Evolutionary conservation across 225 moss, liverwort and hornwort genomes (phyloP).

Genomic region (Lunularia cruciata): DNA sequence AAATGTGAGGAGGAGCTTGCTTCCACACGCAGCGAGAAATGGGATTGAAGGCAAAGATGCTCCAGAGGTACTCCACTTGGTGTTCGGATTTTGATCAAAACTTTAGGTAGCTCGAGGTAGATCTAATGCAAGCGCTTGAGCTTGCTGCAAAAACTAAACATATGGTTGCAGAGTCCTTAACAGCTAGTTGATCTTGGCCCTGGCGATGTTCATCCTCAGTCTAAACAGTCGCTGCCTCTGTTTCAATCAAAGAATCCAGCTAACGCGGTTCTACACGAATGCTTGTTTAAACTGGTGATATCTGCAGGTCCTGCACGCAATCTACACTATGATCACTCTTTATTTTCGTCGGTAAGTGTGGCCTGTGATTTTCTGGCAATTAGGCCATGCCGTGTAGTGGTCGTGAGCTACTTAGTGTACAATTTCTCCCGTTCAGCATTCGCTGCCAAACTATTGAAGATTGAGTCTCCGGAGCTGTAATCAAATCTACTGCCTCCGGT

Average conservation of each 20-base stretch:
- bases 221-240: not conserved
- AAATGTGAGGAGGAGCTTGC: not conserved
- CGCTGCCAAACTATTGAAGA: not conserved
- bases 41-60: not conserved
- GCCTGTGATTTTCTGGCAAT: not conserved
- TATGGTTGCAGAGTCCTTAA: not conserved
- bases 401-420: slow-evolving; percentile 5
- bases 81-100: not conserved
- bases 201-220: not conserved
- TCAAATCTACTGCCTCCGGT: not conserved
- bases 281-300: not conserved
- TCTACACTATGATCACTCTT: not conserved
- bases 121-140: too few relatives aligned
- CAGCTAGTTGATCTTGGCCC: not conserved
- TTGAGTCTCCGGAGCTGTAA: slow-evolving; percentile 1
- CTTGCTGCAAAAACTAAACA: too few relatives aligned
- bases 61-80: not conserved
- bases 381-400: slow-evolving; percentile 4
- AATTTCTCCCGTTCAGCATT: not conserved
- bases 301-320: not conserved
- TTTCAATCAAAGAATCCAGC: not conserved
- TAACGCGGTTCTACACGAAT: not conserved
- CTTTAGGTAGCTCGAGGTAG: not conserved
- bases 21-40: not conserved
- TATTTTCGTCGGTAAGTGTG: slow-evolving; percentile 6